These are phyloP conservation scores for Coccinonectria pachysandricola DNA, from an alignment of 2,329 filamentous ascomycete genomes.

Conservation along the genomic window DNA sequence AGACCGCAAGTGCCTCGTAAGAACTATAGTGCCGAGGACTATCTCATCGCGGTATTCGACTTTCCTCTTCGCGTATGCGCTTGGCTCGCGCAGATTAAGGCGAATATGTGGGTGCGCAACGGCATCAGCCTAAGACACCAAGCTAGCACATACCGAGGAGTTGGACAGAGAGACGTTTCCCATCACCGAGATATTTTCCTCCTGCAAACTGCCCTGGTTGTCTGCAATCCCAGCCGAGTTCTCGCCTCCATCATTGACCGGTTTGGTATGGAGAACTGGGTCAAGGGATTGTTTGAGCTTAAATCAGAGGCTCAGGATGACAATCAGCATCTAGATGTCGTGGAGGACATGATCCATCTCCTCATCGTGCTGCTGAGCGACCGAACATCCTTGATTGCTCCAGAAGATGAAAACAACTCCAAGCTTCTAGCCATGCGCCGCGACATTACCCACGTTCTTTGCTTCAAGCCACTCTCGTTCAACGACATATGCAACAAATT, in stretches of 20 bases:
- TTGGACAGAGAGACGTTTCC: slow-evolving; percentile 80
- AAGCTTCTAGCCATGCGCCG: slow-evolving; percentile 66
- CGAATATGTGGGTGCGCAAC: slow-evolving; percentile 97
- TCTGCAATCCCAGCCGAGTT: slow-evolving; percentile 74
- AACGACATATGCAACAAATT: slow-evolving; percentile 81
- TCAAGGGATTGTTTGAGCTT: slow-evolving; percentile 68
- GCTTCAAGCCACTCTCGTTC: slow-evolving; percentile 92
- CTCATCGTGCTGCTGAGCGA: slow-evolving; percentile 87
- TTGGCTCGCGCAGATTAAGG: slow-evolving; percentile 97
- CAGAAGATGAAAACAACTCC: slow-evolving; percentile 53
- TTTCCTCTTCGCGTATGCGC: slow-evolving; percentile 87
- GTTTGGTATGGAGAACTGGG: slow-evolving; percentile 81
- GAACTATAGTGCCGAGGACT: slow-evolving; percentile 59
- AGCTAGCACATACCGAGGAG: slow-evolving; percentile 84
- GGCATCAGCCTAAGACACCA: slow-evolving; percentile 93
- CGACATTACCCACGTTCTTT: slow-evolving; percentile 87
- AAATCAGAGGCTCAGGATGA: slow-evolving; percentile 73
- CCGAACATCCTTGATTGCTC: slow-evolving; percentile 65
- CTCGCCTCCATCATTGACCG: slow-evolving; percentile 85
- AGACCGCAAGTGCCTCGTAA: slow-evolving; percentile 45
- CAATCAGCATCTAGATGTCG: slow-evolving; percentile 77
- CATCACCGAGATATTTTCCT: slow-evolving; percentile 94
- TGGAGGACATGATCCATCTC: slow-evolving; percentile 92
- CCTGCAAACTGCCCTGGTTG: slow-evolving; percentile 78
- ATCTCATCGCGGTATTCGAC: slow-evolving; percentile 81